Base-by-base conservation (phyloP, 2,329 filamentous ascomycete genomes). In the Xenosphaeropsis pyriputrescens region DNA sequence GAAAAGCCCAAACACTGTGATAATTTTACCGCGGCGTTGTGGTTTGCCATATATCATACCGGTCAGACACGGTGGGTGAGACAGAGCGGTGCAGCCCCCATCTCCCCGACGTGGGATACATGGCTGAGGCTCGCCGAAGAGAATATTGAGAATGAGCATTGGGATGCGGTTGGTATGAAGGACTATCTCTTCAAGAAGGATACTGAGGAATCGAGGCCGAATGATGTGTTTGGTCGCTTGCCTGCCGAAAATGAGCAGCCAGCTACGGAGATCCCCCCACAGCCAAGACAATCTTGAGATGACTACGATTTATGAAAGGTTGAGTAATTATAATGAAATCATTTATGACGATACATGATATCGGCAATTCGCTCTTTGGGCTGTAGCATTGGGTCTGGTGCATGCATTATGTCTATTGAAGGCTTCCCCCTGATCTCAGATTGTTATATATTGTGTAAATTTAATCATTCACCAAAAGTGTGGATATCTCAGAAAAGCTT, bases 11-110 rank as follows among this genome's bases (percentile, higher is more conserved):
- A 51, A 34, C 47, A 51, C 1, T 65, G 68, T 42, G 60, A 59
- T 8, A 69, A 62, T 39, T 75, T 67, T 46, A 77, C 72, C 0
- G 55, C 67, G 13, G 72, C 68, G 1, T 53, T 76, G 39, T 76
- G 72, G 72, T 72, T 64, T 44, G 70, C 68, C 2, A 72, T 77
- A 34, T 60, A 65, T 11, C 67, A 70, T 47, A 74, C 71, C 0
- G 52, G 61, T 47, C 56, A 57, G 17, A 67, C 59, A 0, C 63
- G 62, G 3, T 78, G 73, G 73, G 65, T 71, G 2, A 55, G 57
- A 40, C 58, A 62, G 31, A 65, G 62, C 35, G 63, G 67, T 11
- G 65, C 68, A 0, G 67, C 70, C 1, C 72, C 73, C 0, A 51
- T 52, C 9, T 74, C 71, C 1, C 47, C 55, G 0, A 57, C 66